Evolutionary conservation across 176 grass and related monocot genomes (phyloP), one percentile per base, ranked within the genome.

Genomic region (Carex cristatella): DNA sequence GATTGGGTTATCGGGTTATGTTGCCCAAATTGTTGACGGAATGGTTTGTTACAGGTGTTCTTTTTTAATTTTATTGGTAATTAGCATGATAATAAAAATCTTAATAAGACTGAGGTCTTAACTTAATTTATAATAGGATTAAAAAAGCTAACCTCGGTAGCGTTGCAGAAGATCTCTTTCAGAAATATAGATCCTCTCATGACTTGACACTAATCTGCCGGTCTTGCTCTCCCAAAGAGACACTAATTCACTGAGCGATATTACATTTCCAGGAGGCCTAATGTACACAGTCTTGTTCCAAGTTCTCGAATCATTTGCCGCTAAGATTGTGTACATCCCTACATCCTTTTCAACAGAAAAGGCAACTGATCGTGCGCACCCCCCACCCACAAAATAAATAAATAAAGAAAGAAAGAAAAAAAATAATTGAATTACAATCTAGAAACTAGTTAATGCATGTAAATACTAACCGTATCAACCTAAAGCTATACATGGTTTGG

Each of bases 241-340:
- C 31, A 87, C 10, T 5, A 87, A 61, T 46, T 83, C 79, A 11
- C 83, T 73, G 3, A 60, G 65, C 14, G 86, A 74, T 71, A 65
- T 82, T 65, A 48, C 48, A 58, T 83, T 87, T 35, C 15, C 65
- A 2, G 79, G 49, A 6, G 86, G 86, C 7, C 62, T 75, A 33
- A 83, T 70, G 64, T 87, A 73, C 14, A 87, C 30, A 82, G 48
- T 63, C 56, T 87, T 82, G 86, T 83, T 76, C 79, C 73, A 42
- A 10, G 86, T 75, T 82, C 66, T 73, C 4, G 65, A 78, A 81
- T 87, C 79, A 82, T 87, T 33, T 7, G 61, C 79, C 7, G 79
- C 65, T 74, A 71, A 60, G 31, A 87, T 56, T 23, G 65, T 87
- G 14, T 72, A 87, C 5, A 49, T 38, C n/a, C 15, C 85, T 14